Conservation (phyloP, 768 basidiomycete species). For the Boletales sp. region DNA sequence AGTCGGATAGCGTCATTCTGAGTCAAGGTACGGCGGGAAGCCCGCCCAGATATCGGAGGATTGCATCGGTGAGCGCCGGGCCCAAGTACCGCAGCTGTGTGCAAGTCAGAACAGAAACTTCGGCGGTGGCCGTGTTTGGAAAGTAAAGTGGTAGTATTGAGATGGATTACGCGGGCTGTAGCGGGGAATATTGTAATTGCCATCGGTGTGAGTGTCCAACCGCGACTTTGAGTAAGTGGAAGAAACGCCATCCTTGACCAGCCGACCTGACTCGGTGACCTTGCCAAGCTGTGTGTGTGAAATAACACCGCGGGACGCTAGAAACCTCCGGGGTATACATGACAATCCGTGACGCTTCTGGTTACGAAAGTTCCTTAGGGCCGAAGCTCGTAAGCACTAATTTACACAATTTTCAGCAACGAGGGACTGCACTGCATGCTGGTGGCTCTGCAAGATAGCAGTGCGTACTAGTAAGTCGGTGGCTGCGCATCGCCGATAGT, state of each 20-base stretch:
- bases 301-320: constrained; percentile 6
- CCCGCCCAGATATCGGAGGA: constrained; percentile 1
- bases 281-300: constrained; percentile 31
- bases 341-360: not conserved
- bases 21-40: constrained; percentile 24
- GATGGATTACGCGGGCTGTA: constrained; percentile 13
- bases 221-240: constrained; percentile 13
- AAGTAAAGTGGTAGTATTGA: constrained; percentile 4
- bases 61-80: constrained; percentile 6
- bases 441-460: not conserved
- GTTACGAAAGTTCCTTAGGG: not conserved
- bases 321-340: constrained; percentile 9
- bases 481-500: not conserved
- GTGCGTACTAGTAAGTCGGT: not conserved
- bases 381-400: not conserved
- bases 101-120: not conserved
- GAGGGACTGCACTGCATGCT: constrained; percentile 9
- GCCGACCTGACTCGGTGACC: constrained; percentile 25
- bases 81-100: constrained; percentile 19
- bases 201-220: constrained; percentile 18
- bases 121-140: constrained; percentile 17
- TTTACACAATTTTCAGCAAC: not conserved
- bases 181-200: constrained; percentile 9
- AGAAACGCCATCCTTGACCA: constrained; percentile 25
- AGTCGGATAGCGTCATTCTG: constrained; percentile 18